A percentile compares a stretch with the other conserved stretches of the same genome.
phyloP scores from a whole-genome alignment of 2,329 filamentous ascomycete genomes.

The Fusarium sulawesiense region DNA sequence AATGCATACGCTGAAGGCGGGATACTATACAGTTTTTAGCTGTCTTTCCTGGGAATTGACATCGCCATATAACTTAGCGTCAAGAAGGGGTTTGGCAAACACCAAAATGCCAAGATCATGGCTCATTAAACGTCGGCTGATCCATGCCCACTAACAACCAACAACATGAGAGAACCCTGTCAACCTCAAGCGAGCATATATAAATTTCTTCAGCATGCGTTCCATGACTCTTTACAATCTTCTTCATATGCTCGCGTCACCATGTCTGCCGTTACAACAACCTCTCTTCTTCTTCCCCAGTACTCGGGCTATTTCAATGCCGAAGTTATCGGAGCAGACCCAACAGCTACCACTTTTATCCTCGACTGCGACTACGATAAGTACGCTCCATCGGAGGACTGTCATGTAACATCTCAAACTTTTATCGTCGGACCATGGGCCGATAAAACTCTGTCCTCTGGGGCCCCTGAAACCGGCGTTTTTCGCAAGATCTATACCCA shows the following conservation, averaged over 20 bases:
- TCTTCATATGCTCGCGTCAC: not conserved
- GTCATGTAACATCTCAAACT: not conserved
- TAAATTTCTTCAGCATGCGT: not conserved
- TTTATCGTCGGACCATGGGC: slow-evolving; percentile 17
- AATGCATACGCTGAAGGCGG: too few relatives aligned
- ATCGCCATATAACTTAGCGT: not conserved
- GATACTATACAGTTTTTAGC: not conserved
- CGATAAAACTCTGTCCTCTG: not conserved
- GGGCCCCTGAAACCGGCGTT: not conserved
- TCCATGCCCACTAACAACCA: not conserved
- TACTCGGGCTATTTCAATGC: not conserved
- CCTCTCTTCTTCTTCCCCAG: not conserved
- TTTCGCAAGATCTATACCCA: slow-evolving; percentile 4
- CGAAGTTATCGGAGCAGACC: not conserved
- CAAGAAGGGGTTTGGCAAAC: not conserved
- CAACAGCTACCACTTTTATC: not conserved
- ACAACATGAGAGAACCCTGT: not conserved
- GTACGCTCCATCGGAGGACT: not conserved
- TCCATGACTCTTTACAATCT: not conserved
- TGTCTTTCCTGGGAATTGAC: not conserved
- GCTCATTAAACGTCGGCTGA: not conserved
- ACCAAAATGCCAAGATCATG: not conserved
- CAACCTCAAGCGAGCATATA: not conserved
- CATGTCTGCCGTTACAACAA: not conserved
- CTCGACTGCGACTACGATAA: not conserved